Percentiles rank a stretch among this genome's conserved stretches.
phyloP scores from a whole-genome alignment of 1,284 basidiomycete genomes.

The Leccinum subfulvum region DNA sequence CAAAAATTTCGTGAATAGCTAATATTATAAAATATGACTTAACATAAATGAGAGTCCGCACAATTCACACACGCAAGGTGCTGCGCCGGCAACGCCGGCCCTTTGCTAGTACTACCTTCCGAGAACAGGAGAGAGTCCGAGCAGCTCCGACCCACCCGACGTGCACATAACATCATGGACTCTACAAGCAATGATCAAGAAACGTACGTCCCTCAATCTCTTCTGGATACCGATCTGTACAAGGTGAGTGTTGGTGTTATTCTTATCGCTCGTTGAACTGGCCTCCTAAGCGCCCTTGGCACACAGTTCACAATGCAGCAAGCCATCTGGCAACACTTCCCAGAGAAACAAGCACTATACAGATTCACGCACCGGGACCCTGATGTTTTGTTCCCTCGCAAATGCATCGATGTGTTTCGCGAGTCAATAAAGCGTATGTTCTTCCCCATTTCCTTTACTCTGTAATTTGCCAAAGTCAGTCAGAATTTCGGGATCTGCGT shows the following conservation, averaged over 20 bases:
- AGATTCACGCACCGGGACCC: constrained; percentile 85
- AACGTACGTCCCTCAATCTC: constrained; percentile 42
- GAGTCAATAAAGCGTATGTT: constrained; percentile 61
- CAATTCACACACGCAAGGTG: too few species aligned
- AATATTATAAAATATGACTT: too few species aligned
- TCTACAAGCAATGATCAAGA: constrained; percentile 2
- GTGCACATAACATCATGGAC: constrained; percentile 15
- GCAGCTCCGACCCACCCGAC: background rate
- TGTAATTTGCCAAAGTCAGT: background rate
- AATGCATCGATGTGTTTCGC: constrained; percentile 68
- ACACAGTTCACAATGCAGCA: constrained; percentile 94
- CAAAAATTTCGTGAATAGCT: too few species aligned
- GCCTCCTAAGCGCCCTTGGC: background rate
- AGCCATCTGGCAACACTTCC: constrained; percentile 83
- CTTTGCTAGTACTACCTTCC: too few species aligned
- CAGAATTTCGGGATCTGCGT: constrained; percentile 67
- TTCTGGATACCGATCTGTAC: constrained; percentile 96
- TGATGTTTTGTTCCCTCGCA: constrained; percentile 68
- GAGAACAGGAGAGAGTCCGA: too few species aligned
- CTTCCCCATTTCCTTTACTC: background rate
- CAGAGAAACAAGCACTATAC: constrained; percentile 59
- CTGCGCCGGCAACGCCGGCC: too few species aligned
- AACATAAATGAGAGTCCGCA: too few species aligned
- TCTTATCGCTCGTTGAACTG: background rate
- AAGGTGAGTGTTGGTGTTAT: constrained; percentile 53